phyloP scores from a whole-genome alignment of 2,329 filamentous ascomycete species.

The Penicillium palitans region DNA sequence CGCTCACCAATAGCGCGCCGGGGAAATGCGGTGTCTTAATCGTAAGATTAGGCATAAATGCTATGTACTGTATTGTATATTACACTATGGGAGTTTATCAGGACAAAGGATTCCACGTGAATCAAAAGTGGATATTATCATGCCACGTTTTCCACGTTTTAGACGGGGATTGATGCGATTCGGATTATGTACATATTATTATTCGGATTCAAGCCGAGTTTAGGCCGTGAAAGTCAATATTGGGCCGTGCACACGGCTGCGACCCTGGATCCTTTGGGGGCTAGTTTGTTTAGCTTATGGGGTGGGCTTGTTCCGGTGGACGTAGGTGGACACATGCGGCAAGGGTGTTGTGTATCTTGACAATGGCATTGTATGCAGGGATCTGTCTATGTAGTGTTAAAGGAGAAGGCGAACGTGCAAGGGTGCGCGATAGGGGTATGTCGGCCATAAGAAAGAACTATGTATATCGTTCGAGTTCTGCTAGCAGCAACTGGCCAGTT shows the following conservation, averaged over 20 bases:
- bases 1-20: background rate
- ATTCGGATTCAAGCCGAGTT: background rate
- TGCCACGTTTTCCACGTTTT: background rate
- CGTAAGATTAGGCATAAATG: background rate
- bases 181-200: background rate
- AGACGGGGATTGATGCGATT: background rate
- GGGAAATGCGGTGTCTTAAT: background rate
- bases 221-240: background rate
- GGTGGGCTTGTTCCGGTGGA: background rate
- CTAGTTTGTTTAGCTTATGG: slow-evolving; percentile 1
- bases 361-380: background rate
- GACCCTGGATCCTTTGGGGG: background rate
- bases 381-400: background rate
- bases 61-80: background rate
- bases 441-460: background rate
- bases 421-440: background rate
- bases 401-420: background rate
- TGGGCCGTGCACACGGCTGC: slow-evolving; percentile 3
- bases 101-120: background rate
- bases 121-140: background rate
- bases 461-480: background rate
- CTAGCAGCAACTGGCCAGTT: background rate
- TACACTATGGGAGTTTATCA: background rate
- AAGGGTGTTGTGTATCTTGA: background rate
- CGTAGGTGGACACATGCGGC: background rate